These are phyloP conservation scores for Cyclocybe cylindracea DNA, from an alignment of 768 basidiomycete species.

Conservation along the genomic window DNA sequence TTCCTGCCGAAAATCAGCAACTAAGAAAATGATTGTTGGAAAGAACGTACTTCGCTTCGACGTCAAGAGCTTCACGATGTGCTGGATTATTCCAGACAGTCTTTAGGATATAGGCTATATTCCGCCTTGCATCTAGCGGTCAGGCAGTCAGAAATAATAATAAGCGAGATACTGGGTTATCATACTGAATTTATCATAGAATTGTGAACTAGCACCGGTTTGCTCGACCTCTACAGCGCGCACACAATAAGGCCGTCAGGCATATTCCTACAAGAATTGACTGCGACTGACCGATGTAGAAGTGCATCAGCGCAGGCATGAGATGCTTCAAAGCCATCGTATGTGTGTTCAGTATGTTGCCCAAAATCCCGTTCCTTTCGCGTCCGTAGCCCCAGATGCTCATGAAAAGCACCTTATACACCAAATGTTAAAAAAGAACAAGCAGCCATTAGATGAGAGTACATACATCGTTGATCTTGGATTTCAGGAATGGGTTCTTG, in stretches of 20 bases:
- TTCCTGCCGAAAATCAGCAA: constrained; percentile 45
- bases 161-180: constrained; percentile 12
- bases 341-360: constrained; percentile 81
- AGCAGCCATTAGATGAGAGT: background rate
- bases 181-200: constrained; percentile 97
- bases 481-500: constrained; percentile 97
- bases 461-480: constrained; percentile 89
- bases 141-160: background rate
- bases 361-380: constrained; percentile 73
- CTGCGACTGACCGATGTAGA: constrained; percentile 79
- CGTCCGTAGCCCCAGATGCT: constrained; percentile 68
- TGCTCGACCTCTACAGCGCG: constrained; percentile 82
- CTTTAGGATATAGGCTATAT: constrained; percentile 86
- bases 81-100: constrained; percentile 89
- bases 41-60: constrained; percentile 64
- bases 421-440: constrained; percentile 1
- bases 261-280: background rate
- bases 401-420: constrained; percentile 67
- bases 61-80: constrained; percentile 84
- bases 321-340: constrained; percentile 84
- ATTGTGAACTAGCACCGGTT: constrained; percentile 96
- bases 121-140: constrained; percentile 60
- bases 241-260: background rate
- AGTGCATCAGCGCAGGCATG: constrained; percentile 89
- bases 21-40: background rate